Conservation (phyloP, 148 eudicot species). For the Silene uniflora region DNA sequence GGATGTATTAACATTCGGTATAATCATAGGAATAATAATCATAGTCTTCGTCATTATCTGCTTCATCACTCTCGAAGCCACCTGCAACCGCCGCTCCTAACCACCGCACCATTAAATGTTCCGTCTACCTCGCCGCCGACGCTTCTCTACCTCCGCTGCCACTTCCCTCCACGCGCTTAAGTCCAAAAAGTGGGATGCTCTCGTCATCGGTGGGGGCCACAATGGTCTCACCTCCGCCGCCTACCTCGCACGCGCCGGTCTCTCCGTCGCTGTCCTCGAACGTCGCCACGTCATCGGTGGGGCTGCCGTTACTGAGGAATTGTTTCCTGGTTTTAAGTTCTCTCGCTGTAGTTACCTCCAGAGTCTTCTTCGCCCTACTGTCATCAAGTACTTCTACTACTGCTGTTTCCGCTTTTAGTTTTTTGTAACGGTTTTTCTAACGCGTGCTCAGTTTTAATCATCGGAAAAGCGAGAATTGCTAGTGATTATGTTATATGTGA, state of each 20-base stretch:
- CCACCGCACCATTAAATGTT: slow-evolving; percentile 38
- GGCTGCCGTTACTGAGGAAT: slow-evolving; percentile 92
- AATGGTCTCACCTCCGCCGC: slow-evolving; percentile 95
- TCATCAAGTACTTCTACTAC: slow-evolving; percentile 44
- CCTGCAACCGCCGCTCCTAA: slow-evolving; percentile 54
- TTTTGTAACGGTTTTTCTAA: too few relatives aligned
- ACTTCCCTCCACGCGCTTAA: slow-evolving; percentile 23
- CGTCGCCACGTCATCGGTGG: slow-evolving; percentile 90
- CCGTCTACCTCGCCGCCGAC: slow-evolving; percentile 54
- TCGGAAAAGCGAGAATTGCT: neutral
- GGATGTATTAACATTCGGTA: slow-evolving; percentile 72
- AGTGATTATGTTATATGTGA: neutral
- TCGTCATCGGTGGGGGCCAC: slow-evolving; percentile 92
- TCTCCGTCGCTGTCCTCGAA: slow-evolving; percentile 96
- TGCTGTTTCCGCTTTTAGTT: neutral
- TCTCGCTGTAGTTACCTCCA: slow-evolving; percentile 97
- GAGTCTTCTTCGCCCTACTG: slow-evolving; percentile 85
- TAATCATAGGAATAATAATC: slow-evolving; percentile 67
- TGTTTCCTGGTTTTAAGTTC: slow-evolving; percentile 87
- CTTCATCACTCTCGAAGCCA: slow-evolving; percentile 63
- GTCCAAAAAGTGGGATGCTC: slow-evolving; percentile 77
- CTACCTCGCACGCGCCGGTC: slow-evolving; percentile 78
- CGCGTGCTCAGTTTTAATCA: too few relatives aligned
- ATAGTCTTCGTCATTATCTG: slow-evolving; percentile 62
- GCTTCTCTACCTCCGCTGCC: slow-evolving; percentile 28